These are phyloP conservation scores for Arctostaphylos glauca DNA, from an alignment of 148 eudicot genomes.

Conservation along the genomic window DNA sequence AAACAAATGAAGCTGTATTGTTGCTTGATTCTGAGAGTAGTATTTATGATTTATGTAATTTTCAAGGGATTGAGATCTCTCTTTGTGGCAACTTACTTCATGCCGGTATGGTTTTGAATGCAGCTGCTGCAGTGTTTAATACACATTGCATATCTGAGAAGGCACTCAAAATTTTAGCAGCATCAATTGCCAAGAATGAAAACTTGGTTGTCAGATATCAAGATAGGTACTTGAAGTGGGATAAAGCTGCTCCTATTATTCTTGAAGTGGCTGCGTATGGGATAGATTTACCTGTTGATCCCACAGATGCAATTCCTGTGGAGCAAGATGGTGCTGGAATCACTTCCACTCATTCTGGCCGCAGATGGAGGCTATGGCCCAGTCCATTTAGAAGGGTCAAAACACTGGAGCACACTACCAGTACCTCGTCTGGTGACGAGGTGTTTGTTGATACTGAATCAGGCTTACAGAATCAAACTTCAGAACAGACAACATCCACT, in stretches of 20 bases:
- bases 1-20: not conserved
- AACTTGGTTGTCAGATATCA: slow-evolving; percentile 59
- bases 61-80: slow-evolving; percentile 76
- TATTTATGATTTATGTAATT: not conserved
- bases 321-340: slow-evolving; percentile 53
- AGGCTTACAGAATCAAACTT: slow-evolving; percentile 37
- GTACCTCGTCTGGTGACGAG: slow-evolving; percentile 64
- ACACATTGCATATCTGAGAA: slow-evolving; percentile 56
- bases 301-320: slow-evolving; percentile 85
- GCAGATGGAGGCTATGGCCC: slow-evolving; percentile 93
- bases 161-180: slow-evolving; percentile 52
- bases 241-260: slow-evolving; percentile 73
- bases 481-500: slow-evolving; percentile 36
- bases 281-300: slow-evolving; percentile 51
- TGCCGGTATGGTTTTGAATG: slow-evolving; percentile 73
- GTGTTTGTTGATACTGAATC: slow-evolving; percentile 74
- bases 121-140: slow-evolving; percentile 69
- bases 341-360: slow-evolving; percentile 51
- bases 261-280: slow-evolving; percentile 75
- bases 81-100: slow-evolving; percentile 73
- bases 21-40: slow-evolving; percentile 9
- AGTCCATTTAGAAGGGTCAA: slow-evolving; percentile 77
- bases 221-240: slow-evolving; percentile 73
- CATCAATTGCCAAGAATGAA: slow-evolving; percentile 68
- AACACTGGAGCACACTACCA: slow-evolving; percentile 57